Evolutionary conservation across 1,284 basidiomycete genomes (phyloP), one percentile per base, ranked within the genome.

Genomic region (Ustilago curta): DNA sequence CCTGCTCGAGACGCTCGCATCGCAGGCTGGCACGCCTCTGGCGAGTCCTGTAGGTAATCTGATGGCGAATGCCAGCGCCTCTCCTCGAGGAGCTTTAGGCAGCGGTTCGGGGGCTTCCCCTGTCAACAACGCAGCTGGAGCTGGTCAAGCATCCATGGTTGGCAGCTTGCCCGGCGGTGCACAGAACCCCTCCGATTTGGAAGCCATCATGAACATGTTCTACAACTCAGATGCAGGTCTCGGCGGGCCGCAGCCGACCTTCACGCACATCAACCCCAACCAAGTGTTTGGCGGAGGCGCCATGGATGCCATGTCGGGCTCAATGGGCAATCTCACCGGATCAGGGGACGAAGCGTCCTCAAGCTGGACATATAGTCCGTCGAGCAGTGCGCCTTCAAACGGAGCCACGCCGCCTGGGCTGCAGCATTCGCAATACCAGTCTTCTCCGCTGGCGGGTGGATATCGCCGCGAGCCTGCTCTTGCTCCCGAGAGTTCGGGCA

Each of bases 241-340:
- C 9, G 71, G 66, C 19, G 71, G 71, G n/a, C 70, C 55, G 40
- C 66, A 64, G 48, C 65, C 69, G 0, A 67, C 68, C 16, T 64
- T 82, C 51, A 82, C 80, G n/a, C 80, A 82, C 48, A 74, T 82
- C 67, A 78, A 82, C 44, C 80, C 80, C 27, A 82, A 80, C 45
- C 78, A 80, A 48, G 76, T 82, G 16, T 82, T 82, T 58, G 73
- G 55, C 9, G 71, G 67, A 8, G 57, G 52, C 3, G 49, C 55
- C 2, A 48, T 60, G 48, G 76, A 73, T 11, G 49, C 44, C n/a
- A 58, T 65, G 61, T 48, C 55, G 5, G 62, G 64, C 25, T 62
- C 62, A n/a, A 25, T 71, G 14, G 62, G 55, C 39, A 70, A 75
- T 16, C 37, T 75, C 9, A 61, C 70, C 0, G 70, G 53, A 21